These are phyloP conservation scores for Dipodascopsis tothii DNA, from an alignment of 805 yeast species.

Conservation along the genomic window DNA sequence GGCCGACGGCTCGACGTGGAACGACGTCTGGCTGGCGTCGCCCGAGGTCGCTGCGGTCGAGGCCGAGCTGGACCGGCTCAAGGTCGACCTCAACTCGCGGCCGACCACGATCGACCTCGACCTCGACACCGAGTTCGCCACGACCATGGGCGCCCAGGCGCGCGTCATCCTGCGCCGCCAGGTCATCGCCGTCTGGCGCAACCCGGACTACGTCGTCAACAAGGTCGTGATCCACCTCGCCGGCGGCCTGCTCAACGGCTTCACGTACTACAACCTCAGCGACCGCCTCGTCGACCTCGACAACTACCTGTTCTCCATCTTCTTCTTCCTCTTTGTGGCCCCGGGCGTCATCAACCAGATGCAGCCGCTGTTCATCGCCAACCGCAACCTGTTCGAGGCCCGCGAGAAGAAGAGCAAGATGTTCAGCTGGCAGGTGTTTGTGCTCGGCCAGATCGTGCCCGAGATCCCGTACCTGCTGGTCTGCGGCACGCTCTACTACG, in stretches of 20 bases:
- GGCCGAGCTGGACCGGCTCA: slow-evolving; percentile 58
- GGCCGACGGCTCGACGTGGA: too few species aligned
- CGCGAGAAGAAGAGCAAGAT: slow-evolving; percentile 65
- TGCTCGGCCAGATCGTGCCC: slow-evolving; percentile 45
- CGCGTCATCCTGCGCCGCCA: slow-evolving; percentile 38
- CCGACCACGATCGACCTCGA: slow-evolving; percentile 4
- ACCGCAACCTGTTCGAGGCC: slow-evolving; percentile 60
- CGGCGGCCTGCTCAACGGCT: slow-evolving; percentile 61
- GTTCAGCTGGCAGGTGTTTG: slow-evolving; percentile 58
- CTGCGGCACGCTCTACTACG: slow-evolving; percentile 45
- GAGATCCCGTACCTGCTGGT: slow-evolving; percentile 55
- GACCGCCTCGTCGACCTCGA: slow-evolving; percentile 47
- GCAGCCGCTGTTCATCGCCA: slow-evolving; percentile 48
- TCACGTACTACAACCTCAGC: slow-evolving; percentile 56
- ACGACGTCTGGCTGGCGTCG: slow-evolving; percentile 42
- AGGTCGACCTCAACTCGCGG: slow-evolving; percentile 39
- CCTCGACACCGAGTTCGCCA: slow-evolving; percentile 8
- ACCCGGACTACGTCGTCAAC: slow-evolving; percentile 53
- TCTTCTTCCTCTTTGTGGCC: slow-evolving; percentile 46
- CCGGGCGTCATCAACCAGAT: slow-evolving; percentile 52
- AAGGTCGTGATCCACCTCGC: slow-evolving; percentile 45
- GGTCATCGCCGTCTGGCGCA: slow-evolving; percentile 45
- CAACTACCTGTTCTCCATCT: slow-evolving; percentile 51
- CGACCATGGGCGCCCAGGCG: slow-evolving; percentile 34
- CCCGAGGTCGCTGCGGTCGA: slow-evolving; percentile 35